phyloP scores from a whole-genome alignment of 768 basidiomycete species.

The Termitomyces heimii region DNA sequence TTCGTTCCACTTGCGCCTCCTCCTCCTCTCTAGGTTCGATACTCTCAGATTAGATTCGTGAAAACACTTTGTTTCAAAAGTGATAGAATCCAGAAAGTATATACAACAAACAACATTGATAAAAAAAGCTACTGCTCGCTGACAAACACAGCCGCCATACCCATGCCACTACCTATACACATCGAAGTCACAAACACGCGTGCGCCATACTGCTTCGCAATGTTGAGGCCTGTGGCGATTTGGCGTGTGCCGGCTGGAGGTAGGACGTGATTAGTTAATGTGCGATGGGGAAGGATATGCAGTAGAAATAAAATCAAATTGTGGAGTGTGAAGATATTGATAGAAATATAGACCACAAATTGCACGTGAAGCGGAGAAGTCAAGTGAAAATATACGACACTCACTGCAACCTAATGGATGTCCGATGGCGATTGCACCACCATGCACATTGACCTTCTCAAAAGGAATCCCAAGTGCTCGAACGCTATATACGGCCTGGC shows the following conservation, averaged over 20 bases:
- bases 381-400: conserved; percentile 20
- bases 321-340: no score
- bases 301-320: no score
- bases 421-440: conserved; percentile 87
- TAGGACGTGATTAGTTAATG: neutral
- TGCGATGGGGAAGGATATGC: neutral
- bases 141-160: conserved; percentile 84
- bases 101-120: no score
- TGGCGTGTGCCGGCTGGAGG: conserved; percentile 73
- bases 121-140: conserved; percentile 57
- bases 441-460: conserved; percentile 81
- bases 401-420: conserved; percentile 83
- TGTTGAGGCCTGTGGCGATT: conserved; percentile 77
- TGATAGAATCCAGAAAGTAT: neutral
- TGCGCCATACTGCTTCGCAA: conserved; percentile 69
- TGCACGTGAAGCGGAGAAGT: no score
- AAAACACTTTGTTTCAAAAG: no score
- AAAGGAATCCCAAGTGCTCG: conserved; percentile 63
- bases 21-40: no score
- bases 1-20: no score
- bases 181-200: conserved; percentile 86
- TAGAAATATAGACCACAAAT: no score
- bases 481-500: conserved; percentile 71
- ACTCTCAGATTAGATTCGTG: no score
- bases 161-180: conserved; percentile 90